A percentile compares a stretch with the other conserved stretches of the same genome.
These are phyloP conservation scores for Talaromyces sp. DNA, from an alignment of 2,329 filamentous ascomycete species.

Conservation along the genomic window DNA sequence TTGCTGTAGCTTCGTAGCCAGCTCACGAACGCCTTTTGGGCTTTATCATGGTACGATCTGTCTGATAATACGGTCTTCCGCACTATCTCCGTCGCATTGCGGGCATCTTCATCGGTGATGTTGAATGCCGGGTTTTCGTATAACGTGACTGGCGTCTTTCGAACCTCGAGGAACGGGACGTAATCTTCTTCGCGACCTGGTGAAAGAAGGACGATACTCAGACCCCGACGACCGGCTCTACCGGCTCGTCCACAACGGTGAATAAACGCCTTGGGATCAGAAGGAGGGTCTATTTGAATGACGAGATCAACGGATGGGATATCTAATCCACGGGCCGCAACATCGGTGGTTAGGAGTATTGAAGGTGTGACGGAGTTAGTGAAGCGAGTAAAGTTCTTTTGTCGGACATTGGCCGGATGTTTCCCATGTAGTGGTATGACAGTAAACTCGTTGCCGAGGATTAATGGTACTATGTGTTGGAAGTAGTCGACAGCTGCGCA, in stretches of 20 bases:
- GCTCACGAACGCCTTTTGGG: constrained; percentile 85
- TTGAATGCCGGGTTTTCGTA: constrained; percentile 57
- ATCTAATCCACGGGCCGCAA: constrained; percentile 85
- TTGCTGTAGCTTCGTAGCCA: constrained; percentile 91
- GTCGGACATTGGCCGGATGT: constrained; percentile 78
- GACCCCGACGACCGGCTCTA: constrained; percentile 64
- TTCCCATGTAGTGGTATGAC: constrained; percentile 88
- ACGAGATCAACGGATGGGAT: constrained; percentile 90
- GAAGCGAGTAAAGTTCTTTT: constrained; percentile 83
- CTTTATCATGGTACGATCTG: constrained; percentile 75
- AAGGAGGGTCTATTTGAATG: constrained; percentile 79
- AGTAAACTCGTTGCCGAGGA: constrained; percentile 66
- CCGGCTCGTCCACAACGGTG: constrained; percentile 64
- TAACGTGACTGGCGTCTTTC: constrained; percentile 75
- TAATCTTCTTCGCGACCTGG: constrained; percentile 88
- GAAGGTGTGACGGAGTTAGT: constrained; percentile 69
- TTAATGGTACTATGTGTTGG: constrained; percentile 68
- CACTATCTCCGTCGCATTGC: constrained; percentile 56
- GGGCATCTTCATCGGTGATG: constrained; percentile 61
- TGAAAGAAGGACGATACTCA: constrained; percentile 81
- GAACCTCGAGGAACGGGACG: constrained; percentile 76
- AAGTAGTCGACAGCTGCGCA: constrained; percentile 96
- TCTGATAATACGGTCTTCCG: constrained; percentile 56
- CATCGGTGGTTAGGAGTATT: constrained; percentile 85
- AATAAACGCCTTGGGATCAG: constrained; percentile 80